phyloP scores from a whole-genome alignment of 495 filamentous ascomycete species.

The Immersiella caudata region DNA sequence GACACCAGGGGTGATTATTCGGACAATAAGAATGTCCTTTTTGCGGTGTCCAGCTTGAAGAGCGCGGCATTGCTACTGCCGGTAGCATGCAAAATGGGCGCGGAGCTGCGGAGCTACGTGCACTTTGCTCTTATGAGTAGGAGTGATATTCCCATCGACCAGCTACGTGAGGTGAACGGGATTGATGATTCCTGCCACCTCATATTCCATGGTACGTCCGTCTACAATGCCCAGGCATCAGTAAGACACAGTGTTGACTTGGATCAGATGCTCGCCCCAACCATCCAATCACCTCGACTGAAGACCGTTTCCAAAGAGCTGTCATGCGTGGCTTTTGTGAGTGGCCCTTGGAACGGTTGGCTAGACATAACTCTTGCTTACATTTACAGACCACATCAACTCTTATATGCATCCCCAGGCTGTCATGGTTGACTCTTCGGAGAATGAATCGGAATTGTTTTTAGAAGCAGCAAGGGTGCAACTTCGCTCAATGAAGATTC shows the following conservation, averaged over 20 bases:
- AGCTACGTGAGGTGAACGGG: conserved; percentile 59
- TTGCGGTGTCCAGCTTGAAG: conserved; percentile 59
- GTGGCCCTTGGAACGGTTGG: conserved; percentile 14
- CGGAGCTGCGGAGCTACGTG: conserved; percentile 57
- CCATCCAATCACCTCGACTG: conserved; percentile 51
- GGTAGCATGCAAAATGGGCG: conserved; percentile 63
- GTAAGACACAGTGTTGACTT: background rate
- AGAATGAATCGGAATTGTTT: conserved; percentile 57
- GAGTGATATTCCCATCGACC: conserved; percentile 54
- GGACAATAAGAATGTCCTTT: conserved; percentile 59
- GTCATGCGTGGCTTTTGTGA: conserved; percentile 46
- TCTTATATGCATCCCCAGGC: conserved; percentile 62
- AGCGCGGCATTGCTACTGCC: conserved; percentile 60
- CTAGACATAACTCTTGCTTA: conserved; percentile 21
- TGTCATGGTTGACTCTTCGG: conserved; percentile 55
- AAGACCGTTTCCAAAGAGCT: conserved; percentile 51
- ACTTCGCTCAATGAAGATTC: conserved; percentile 42
- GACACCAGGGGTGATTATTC: conserved; percentile 39
- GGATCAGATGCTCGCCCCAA: conserved; percentile 59
- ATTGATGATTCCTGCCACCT: conserved; percentile 56
- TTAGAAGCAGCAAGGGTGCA: conserved; percentile 53
- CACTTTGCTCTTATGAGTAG: conserved; percentile 62
- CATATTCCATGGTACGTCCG: conserved; percentile 55
- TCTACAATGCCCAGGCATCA: background rate
- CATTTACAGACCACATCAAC: conserved; percentile 49